Conservation (phyloP, 495 filamentous ascomycete species). For the Daldinia loculata region DNA sequence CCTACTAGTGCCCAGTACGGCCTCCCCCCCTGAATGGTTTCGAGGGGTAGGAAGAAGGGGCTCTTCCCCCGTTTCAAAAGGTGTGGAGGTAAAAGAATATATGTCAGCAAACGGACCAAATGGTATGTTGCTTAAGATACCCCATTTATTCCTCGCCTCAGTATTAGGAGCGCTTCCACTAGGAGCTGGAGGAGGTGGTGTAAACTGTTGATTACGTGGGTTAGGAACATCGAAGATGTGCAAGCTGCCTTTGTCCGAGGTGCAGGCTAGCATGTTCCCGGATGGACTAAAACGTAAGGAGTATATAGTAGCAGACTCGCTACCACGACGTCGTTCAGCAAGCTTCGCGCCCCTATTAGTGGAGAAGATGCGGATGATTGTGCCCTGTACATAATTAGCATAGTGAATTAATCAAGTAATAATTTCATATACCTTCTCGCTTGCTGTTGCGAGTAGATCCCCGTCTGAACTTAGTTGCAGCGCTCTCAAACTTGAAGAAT, state of each 20-base stretch:
- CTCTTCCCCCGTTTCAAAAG: constrained; percentile 84
- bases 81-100: constrained; percentile 78
- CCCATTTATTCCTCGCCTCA: constrained; percentile 75
- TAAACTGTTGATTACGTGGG: constrained; percentile 35
- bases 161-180: constrained; percentile 49
- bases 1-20: constrained; percentile 57
- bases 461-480: constrained; percentile 82
- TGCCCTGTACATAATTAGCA: constrained; percentile 66
- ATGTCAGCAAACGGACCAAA: constrained; percentile 85
- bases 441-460: constrained; percentile 86
- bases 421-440: constrained; percentile 70
- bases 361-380: constrained; percentile 83
- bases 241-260: constrained; percentile 95
- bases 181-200: constrained; percentile 9
- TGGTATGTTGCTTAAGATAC: constrained; percentile 78
- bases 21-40: constrained; percentile 45
- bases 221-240: constrained; percentile 84
- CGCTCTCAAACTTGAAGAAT: constrained; percentile 80
- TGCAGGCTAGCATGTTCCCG: constrained; percentile 81
- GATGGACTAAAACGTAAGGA: constrained; percentile 86
- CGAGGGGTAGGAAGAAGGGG: constrained; percentile 48
- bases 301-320: constrained; percentile 87
- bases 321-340: constrained; percentile 84
- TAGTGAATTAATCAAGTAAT: not conserved
- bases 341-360: constrained; percentile 79